phyloP scores from a whole-genome alignment of 2,329 filamentous ascomycete genomes.

The Cordyceps cateniannulata region DNA sequence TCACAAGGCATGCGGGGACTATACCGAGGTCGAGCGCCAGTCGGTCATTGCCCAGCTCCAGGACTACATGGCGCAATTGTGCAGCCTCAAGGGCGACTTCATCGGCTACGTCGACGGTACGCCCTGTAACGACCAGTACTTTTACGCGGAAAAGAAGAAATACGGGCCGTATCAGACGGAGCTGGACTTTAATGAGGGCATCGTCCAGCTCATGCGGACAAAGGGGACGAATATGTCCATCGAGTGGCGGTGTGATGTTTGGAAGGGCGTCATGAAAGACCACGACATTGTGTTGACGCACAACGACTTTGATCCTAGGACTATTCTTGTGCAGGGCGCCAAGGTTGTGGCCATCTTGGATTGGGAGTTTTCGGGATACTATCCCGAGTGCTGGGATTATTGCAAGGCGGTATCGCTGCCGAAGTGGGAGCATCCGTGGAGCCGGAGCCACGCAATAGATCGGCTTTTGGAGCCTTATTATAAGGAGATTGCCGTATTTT shows the following conservation, averaged over 20 bases:
- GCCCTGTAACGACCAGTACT: conserved; percentile 18
- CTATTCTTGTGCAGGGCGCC: conserved; percentile 5
- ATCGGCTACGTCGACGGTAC: conserved; percentile 18
- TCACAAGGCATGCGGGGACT: conserved; percentile 14
- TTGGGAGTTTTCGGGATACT: conserved; percentile 11
- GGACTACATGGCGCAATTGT: conserved; percentile 17
- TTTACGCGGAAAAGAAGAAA: conserved; percentile 11
- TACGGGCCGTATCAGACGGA: conserved; percentile 17
- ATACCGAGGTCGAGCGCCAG: conserved; percentile 13
- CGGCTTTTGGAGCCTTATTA: conserved; percentile 10
- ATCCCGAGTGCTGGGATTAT: conserved; percentile 13
- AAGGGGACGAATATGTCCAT: conserved; percentile 3
- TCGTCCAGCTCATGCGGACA: conserved; percentile 16
- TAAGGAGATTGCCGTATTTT: conserved; percentile 11
- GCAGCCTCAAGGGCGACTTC: conserved; percentile 14
- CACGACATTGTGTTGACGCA: conserved; percentile 14
- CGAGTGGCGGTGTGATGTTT: conserved; percentile 14
- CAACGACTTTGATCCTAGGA: conserved; percentile 12
- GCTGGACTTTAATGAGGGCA: conserved; percentile 17
- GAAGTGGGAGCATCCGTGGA: conserved; percentile 11
- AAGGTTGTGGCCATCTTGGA: conserved; percentile 17
- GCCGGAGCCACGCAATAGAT: conserved; percentile 7
- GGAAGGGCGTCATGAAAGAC: conserved; percentile 15
- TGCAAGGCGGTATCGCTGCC: conserved; percentile 8
- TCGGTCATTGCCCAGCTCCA: conserved; percentile 17